Percentiles rank a stretch among this genome's conserved stretches.
Evolutionary conservation across 2,329 filamentous ascomycete species (phyloP).

Genomic region (Neospermospora avenae): DNA sequence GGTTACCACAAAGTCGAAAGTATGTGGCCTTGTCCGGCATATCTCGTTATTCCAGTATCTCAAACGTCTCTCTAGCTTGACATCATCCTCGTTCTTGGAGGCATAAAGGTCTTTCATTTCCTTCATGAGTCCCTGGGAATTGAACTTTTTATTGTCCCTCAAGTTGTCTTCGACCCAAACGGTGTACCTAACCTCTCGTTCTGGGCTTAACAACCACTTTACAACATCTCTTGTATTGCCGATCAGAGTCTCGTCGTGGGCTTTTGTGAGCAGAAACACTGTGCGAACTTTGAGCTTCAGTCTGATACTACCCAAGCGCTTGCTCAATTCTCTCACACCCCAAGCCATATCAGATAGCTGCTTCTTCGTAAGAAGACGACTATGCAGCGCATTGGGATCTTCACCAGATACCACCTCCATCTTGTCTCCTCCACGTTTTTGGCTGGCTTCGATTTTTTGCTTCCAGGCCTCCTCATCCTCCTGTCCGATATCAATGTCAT

Average conservation of each 20-base stretch:
- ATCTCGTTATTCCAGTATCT: slow-evolving; percentile 82
- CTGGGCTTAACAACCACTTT: slow-evolving; percentile 73
- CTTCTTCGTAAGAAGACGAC: slow-evolving; percentile 86
- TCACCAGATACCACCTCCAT: slow-evolving; percentile 17
- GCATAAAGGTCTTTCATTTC: slow-evolving; percentile 50
- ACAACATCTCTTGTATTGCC: slow-evolving; percentile 72
- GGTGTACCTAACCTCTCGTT: slow-evolving; percentile 65
- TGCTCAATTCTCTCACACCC: slow-evolving; percentile 86
- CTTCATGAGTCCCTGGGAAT: slow-evolving; percentile 63
- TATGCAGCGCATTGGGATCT: slow-evolving; percentile 39
- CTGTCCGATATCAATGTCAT: slow-evolving; percentile 42
- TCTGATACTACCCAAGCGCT: slow-evolving; percentile 78
- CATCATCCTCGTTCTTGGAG: slow-evolving; percentile 34
- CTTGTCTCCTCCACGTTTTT: slow-evolving; percentile 20
- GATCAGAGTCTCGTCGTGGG: slow-evolving; percentile 80
- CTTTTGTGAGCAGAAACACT: slow-evolving; percentile 88
- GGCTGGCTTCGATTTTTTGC: slow-evolving; percentile 25
- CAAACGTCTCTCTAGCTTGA: slow-evolving; percentile 46
- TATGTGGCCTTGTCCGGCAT: slow-evolving; percentile 74
- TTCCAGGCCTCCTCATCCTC: slow-evolving; percentile 56
- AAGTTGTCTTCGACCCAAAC: slow-evolving; percentile 83
- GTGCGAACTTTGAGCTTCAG: slow-evolving; percentile 77
- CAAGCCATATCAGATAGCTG: slow-evolving; percentile 96
- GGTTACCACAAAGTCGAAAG: slow-evolving; percentile 91
- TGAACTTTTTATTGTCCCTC: slow-evolving; percentile 67